These are phyloP conservation scores for Ilex aquifolium DNA, from an alignment of 257 asterid species.

Conservation along the genomic window DNA sequence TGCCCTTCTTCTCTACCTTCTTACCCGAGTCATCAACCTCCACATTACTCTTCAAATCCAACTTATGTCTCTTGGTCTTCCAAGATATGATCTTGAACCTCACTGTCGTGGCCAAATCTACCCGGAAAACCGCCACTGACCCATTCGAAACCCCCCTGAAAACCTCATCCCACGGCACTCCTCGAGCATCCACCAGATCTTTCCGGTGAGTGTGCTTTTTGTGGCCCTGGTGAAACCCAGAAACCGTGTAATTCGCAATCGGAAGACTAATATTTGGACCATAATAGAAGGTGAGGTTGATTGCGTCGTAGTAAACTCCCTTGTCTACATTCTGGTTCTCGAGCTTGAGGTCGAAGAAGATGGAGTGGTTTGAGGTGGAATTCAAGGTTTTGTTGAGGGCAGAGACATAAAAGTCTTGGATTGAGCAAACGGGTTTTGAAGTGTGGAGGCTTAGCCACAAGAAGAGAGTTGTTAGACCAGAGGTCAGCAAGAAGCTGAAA, in stretches of 20 bases:
- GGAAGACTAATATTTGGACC: slow-evolving; percentile 6
- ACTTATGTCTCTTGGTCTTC: slow-evolving; percentile 8
- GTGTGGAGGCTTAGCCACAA: slow-evolving; percentile 5
- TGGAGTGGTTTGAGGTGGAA: slow-evolving; percentile 13
- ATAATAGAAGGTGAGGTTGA: slow-evolving; percentile 19
- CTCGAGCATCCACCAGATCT: slow-evolving; percentile 13
- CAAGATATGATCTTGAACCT: slow-evolving; percentile 11
- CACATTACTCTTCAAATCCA: slow-evolving; percentile 12
- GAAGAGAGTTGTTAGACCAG: slow-evolving; percentile 1
- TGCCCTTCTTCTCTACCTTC: neutral
- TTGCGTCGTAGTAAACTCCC: slow-evolving; percentile 13
- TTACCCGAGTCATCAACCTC: slow-evolving; percentile 12
- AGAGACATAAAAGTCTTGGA: slow-evolving; percentile 14
- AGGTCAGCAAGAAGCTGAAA: neutral
- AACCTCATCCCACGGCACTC: slow-evolving; percentile 23
- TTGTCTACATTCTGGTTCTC: slow-evolving; percentile 14
- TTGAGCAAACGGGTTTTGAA: slow-evolving; percentile 13
- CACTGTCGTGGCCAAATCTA: slow-evolving; percentile 15
- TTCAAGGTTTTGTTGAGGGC: slow-evolving; percentile 4
- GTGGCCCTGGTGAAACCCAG: slow-evolving; percentile 18
- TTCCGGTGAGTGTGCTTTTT: slow-evolving; percentile 9
- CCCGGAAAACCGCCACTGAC: slow-evolving; percentile 10
- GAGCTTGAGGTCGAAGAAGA: slow-evolving; percentile 23
- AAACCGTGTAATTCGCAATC: slow-evolving; percentile 4
- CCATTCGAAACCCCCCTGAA: slow-evolving; percentile 8